Base-by-base conservation (phyloP, 139 green algal species). In the Chlamydomonas eustigma region DNA sequence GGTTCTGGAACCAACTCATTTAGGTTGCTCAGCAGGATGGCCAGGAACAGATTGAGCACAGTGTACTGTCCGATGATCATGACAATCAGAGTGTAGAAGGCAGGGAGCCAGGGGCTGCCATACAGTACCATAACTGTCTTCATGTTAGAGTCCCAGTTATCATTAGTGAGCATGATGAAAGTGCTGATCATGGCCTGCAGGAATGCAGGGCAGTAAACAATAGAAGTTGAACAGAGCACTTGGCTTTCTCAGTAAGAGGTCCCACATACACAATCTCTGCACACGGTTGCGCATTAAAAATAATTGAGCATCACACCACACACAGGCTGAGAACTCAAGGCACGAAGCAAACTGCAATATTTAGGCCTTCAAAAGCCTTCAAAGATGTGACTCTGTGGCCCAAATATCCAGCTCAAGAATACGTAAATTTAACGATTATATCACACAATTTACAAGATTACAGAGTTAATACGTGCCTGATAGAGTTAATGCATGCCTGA, bases 21-120 rank as follows among this genome's bases (percentile, higher is more conserved):
- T 25, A 75, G 38, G 38, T 63, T 75, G 6, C 2, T 18, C 25
- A 75, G 68, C 37, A 75, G 68, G 6, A 75, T 63, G 36, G 68
- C 68, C 38, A 75, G 30, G 68, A 75, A 75, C 22, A 63, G 38
- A 38, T 63, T 63, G 4, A 75, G 68, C 37, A 75, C 68, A n/a
- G 39, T 63, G 36, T 34, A 58, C 30, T 35, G 34, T 22, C 37
- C 68, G 4, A 75, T 64, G 68, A 75, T 36, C 8, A 75, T 75
- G 68, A 3, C 4, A 5, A 75, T 63, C 6, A 75, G 58, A 3
- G 68, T 72, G 65, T 37, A 72, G 22, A 72, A 22, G 65, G 5
- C 5, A 5, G 18, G 18, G 33, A 72, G 33, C 65, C 65, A 72
- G 32, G 65, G 65, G 58, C 35, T 69, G 44, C 44, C 44, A 28